Percentiles rank a stretch among this genome's conserved stretches.
These are phyloP conservation scores for Cronartium quercuum DNA, from an alignment of 1,284 basidiomycete genomes.

Conservation along the genomic window DNA sequence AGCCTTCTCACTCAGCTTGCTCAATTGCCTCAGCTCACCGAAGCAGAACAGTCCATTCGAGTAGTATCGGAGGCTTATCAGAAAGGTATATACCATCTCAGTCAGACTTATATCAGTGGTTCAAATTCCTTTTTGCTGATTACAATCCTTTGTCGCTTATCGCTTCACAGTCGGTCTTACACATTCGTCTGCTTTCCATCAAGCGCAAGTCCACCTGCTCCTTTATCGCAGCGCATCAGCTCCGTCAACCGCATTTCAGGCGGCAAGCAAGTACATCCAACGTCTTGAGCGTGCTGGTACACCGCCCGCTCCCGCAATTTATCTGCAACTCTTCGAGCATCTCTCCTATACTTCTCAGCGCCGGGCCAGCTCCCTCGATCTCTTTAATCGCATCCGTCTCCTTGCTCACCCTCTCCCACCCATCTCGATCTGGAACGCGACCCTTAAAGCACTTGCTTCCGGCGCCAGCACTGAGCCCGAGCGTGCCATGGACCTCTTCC, in stretches of 20 bases:
- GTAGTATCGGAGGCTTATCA: background rate
- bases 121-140: too few species aligned
- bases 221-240: slow-evolving; percentile 3
- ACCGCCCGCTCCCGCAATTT: slow-evolving; percentile 18
- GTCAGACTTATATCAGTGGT: too few species aligned
- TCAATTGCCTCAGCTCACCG: background rate
- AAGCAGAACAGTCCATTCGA: background rate
- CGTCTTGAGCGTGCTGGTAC: slow-evolving; percentile 22
- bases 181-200: slow-evolving; percentile 7
- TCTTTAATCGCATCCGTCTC: slow-evolving; percentile 32
- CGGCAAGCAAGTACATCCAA: slow-evolving; percentile 21
- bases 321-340: slow-evolving; percentile 39
- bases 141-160: background rate
- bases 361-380: slow-evolving; percentile 24
- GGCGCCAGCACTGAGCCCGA: slow-evolving; percentile 38
- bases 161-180: slow-evolving; percentile 11
- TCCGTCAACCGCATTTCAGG: slow-evolving; percentile 9
- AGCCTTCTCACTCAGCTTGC: background rate
- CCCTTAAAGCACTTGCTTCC: slow-evolving; percentile 29
- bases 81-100: background rate
- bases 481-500: slow-evolving; percentile 26
- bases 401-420: slow-evolving; percentile 38
- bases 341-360: slow-evolving; percentile 23
- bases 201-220: slow-evolving; percentile 19
- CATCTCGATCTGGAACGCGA: slow-evolving; percentile 36